A percentile compares a stretch with the other conserved stretches of the same genome.
Conservation (phyloP, 1,139 yeast genomes). For the Kodamaea plutei region DNA sequence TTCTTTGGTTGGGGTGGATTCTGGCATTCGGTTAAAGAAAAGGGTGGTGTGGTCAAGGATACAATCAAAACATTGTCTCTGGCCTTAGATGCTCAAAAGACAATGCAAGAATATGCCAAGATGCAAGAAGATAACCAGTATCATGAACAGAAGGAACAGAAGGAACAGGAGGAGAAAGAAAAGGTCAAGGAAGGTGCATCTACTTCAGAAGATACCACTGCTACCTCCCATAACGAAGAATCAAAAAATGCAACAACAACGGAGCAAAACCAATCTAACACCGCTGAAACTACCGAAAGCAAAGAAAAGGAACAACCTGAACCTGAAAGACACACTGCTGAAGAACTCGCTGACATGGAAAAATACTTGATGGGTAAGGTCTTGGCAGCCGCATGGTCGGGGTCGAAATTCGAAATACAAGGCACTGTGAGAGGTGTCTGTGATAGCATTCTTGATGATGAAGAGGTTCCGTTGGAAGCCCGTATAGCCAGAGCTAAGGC, state of each 20-base stretch:
- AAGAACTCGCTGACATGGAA: constrained; percentile 82
- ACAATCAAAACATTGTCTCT: constrained; percentile 80
- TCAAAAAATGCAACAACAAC: constrained; percentile 6
- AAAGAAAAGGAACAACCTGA: constrained; percentile 16
- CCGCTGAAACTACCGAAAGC: constrained; percentile 5
- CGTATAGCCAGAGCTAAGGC: constrained; percentile 79
- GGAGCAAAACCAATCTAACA: too few relatives aligned
- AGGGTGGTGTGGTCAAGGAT: constrained; percentile 80
- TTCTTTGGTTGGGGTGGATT: constrained; percentile 82
- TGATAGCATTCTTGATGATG: constrained; percentile 68
- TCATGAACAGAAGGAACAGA: constrained; percentile 36
- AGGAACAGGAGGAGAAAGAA: constrained; percentile 12
- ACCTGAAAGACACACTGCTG: constrained; percentile 63
- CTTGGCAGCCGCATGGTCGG: constrained; percentile 94
- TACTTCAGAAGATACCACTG: constrained; percentile 11
- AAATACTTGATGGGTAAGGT: constrained; percentile 85
- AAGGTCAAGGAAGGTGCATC: constrained; percentile 19
- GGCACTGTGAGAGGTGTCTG: constrained; percentile 86
- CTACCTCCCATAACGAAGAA: constrained; percentile 4
- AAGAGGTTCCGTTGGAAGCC: constrained; percentile 48
- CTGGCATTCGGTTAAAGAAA: constrained; percentile 79
- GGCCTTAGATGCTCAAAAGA: constrained; percentile 86
- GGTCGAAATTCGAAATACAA: constrained; percentile 84
- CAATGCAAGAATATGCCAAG: constrained; percentile 77
- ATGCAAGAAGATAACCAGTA: constrained; percentile 60